Evolutionary conservation across 305 asterid species (phyloP).

Genomic region (Ilex paraguariensis): DNA sequence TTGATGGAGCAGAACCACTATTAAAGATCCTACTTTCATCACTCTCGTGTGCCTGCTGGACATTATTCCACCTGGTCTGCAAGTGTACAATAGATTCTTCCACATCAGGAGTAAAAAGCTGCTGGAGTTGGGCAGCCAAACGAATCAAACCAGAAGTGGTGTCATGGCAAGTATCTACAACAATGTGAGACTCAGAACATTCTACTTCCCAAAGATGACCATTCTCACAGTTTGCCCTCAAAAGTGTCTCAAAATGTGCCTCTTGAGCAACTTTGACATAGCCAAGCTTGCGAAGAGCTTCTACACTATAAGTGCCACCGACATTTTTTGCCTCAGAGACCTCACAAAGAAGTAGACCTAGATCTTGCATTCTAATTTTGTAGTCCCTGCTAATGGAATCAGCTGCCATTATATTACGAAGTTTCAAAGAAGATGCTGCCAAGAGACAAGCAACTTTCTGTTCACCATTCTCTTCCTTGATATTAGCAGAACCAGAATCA

Average conservation of each 20-base stretch:
- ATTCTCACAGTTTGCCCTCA: conserved; percentile 52
- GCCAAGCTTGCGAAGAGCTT: conserved; percentile 64
- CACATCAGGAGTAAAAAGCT: conserved; percentile 83
- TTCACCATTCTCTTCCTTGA: conserved; percentile 33
- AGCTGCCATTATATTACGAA: conserved; percentile 46
- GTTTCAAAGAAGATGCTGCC: conserved; percentile 81
- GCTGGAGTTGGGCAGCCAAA: conserved; percentile 80
- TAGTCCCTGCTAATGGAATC: conserved; percentile 45
- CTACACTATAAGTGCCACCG: conserved; percentile 47
- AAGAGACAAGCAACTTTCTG: conserved; percentile 65
- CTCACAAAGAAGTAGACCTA: conserved; percentile 76
- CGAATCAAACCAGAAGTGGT: conserved; percentile 66
- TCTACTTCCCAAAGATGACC: conserved; percentile 83
- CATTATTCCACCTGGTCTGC: conserved; percentile 91
- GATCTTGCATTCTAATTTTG: conserved; percentile 66
- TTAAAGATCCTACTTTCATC: conserved; percentile 28
- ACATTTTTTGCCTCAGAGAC: conserved; percentile 34
- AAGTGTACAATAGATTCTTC: conserved; percentile 79
- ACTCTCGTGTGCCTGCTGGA: conserved; percentile 50
- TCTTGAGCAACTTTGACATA: conserved; percentile 91
- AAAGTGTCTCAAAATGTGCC: conserved; percentile 61
- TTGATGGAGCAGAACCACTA: conserved; percentile 36
- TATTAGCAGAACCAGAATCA: conserved; percentile 25
- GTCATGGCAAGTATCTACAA: conserved; percentile 74
- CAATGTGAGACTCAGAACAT: conserved; percentile 62